These are phyloP conservation scores for Grigorovia humatica DNA, from an alignment of 805 yeast genomes.

Conservation along the genomic window DNA sequence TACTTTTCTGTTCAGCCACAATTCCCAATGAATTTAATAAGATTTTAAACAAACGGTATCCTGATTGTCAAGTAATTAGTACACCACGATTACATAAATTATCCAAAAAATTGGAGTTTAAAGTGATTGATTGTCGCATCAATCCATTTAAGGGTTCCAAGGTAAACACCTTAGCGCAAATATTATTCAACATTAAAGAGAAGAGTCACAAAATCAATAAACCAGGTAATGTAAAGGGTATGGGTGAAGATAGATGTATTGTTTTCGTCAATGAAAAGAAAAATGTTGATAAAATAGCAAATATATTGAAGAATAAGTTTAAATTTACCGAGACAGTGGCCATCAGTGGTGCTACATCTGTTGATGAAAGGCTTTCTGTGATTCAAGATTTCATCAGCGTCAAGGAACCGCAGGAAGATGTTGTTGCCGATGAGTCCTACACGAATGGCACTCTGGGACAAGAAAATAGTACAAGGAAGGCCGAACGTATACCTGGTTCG, in stretches of 20 bases:
- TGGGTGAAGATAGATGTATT: slow-evolving; percentile 58
- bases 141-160: slow-evolving; percentile 81
- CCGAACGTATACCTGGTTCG: slow-evolving; percentile 24
- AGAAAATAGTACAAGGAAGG: neutral
- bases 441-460: neutral
- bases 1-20: slow-evolving; percentile 82
- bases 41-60: slow-evolving; percentile 50
- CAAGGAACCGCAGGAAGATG: slow-evolving; percentile 25
- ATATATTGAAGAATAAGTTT: slow-evolving; percentile 38
- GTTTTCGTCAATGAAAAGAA: slow-evolving; percentile 75
- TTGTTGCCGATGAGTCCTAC: neutral
- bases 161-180: slow-evolving; percentile 77
- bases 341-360: slow-evolving; percentile 54
- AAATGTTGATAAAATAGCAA: slow-evolving; percentile 49
- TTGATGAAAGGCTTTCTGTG: slow-evolving; percentile 47
- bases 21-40: slow-evolving; percentile 69
- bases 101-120: slow-evolving; percentile 65
- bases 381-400: slow-evolving; percentile 57
- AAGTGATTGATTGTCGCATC: slow-evolving; percentile 63
- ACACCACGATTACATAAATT: slow-evolving; percentile 78
- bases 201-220: neutral
- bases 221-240: slow-evolving; percentile 33
- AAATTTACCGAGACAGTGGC: slow-evolving; percentile 49
- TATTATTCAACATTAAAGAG: slow-evolving; percentile 78
- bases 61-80: slow-evolving; percentile 52